Conservation (phyloP, 208 protist species). For the Wallacemonas rigidus region DNA sequence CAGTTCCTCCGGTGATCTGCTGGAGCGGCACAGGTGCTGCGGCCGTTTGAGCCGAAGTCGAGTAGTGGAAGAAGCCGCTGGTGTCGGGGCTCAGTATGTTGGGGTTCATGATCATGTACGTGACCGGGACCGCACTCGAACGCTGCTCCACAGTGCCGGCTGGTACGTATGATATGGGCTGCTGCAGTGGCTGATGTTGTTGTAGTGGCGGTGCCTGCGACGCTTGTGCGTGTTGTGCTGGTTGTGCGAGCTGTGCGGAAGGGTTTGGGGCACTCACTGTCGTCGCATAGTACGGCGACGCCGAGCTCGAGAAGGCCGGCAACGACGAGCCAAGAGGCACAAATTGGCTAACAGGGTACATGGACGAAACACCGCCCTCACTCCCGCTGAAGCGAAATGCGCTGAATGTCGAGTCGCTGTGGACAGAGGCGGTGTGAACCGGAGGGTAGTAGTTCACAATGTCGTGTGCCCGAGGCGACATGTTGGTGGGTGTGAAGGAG, state of each 20-base stretch:
- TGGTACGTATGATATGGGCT: slow-evolving; percentile 7
- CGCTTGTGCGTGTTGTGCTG: neutral
- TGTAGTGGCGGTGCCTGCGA: neutral
- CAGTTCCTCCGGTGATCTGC: too few relatives aligned
- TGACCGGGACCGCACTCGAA: neutral
- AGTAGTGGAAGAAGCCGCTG: neutral
- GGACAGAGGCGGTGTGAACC: neutral
- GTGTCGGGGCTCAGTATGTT: slow-evolving; percentile 3
- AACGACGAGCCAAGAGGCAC: neutral
- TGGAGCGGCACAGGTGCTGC: neutral
- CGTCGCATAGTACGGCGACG: neutral
- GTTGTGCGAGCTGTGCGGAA: neutral
- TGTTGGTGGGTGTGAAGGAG: neutral
- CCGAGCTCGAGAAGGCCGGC: neutral
- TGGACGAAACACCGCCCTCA: neutral
- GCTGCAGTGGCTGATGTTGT: neutral
- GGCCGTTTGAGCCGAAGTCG: neutral
- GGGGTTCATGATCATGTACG: slow-evolving; percentile 14
- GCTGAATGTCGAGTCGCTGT: neutral
- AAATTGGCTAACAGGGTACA: neutral
- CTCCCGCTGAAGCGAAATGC: neutral
- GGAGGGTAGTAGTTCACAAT: neutral
- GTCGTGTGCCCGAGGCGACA: neutral
- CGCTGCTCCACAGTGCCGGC: neutral
- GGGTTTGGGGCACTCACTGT: neutral